Evolutionary conservation across 2,329 filamentous ascomycete genomes (phyloP).

Genomic region (Scolecobasidium constrictum): DNA sequence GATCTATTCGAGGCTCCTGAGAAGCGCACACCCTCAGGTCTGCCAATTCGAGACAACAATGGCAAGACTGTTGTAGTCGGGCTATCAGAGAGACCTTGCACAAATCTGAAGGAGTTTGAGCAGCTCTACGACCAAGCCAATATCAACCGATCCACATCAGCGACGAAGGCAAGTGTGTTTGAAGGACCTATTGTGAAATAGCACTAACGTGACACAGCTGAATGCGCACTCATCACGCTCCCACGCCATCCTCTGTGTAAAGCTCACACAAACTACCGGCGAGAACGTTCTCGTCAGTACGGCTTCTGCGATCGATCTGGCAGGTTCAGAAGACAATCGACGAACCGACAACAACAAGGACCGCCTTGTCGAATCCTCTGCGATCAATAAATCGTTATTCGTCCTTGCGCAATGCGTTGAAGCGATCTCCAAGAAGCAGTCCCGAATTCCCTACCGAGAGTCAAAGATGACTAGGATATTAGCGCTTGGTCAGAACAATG

Average conservation of each 20-base stretch:
- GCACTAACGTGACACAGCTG: slow-evolving; percentile 36
- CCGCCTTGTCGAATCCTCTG: slow-evolving; percentile 84
- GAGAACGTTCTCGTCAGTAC: slow-evolving; percentile 64
- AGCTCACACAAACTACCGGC: slow-evolving; percentile 65
- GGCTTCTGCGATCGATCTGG: slow-evolving; percentile 86
- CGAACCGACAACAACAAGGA: slow-evolving; percentile 91
- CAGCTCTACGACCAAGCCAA: slow-evolving; percentile 84
- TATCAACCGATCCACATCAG: slow-evolving; percentile 76
- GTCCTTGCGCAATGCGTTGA: slow-evolving; percentile 92
- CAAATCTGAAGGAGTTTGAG: slow-evolving; percentile 83
- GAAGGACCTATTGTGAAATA: background rate
- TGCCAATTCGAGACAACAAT: slow-evolving; percentile 75
- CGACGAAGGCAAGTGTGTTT: slow-evolving; percentile 56
- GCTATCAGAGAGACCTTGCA: slow-evolving; percentile 70
- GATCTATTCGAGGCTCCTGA: slow-evolving; percentile 82
- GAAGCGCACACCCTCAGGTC: slow-evolving; percentile 69
- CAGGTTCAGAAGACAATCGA: slow-evolving; percentile 90
- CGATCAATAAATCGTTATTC: slow-evolving; percentile 96
- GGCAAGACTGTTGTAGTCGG: slow-evolving; percentile 83
- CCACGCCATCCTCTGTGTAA: slow-evolving; percentile 84
- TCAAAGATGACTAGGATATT: slow-evolving; percentile 96
- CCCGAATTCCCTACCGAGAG: slow-evolving; percentile 81
- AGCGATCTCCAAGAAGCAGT: slow-evolving; percentile 68
- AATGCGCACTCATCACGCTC: slow-evolving; percentile 85
- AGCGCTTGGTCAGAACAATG: slow-evolving; percentile 86